Conservation (phyloP, 2,329 filamentous ascomycete species). For the Xylariomycetidae sp. region DNA sequence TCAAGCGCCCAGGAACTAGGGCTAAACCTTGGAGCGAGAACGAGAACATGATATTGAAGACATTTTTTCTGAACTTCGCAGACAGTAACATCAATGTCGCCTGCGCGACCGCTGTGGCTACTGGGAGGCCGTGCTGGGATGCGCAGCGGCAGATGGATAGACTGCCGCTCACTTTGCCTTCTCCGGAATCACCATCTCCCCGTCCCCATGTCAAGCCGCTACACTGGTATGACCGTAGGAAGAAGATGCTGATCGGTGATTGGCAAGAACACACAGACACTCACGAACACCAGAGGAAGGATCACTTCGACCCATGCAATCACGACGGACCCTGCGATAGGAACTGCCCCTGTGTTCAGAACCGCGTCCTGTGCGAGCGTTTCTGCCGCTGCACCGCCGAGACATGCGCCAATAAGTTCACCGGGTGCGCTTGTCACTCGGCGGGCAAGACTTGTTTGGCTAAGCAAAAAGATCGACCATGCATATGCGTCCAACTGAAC, state of each 20-base stretch:
- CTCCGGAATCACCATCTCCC: constrained; percentile 19
- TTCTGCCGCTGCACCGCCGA: constrained; percentile 61
- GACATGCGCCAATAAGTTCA: constrained; percentile 59
- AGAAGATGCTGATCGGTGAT: constrained; percentile 49
- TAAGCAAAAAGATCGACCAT: constrained; percentile 55
- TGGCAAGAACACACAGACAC: constrained; percentile 52
- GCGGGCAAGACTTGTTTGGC: constrained; percentile 55
- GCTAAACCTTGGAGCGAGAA: constrained; percentile 42
- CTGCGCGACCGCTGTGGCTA: constrained; percentile 45
- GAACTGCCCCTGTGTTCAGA: constrained; percentile 59
- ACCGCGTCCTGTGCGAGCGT: constrained; percentile 65
- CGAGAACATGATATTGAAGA: constrained; percentile 43
- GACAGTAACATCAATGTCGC: constrained; percentile 39
- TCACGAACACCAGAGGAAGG: constrained; percentile 51
- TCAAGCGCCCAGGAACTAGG: constrained; percentile 26
- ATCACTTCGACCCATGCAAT: constrained; percentile 60
- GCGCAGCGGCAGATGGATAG: constrained; percentile 41
- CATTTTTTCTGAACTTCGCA: constrained; percentile 40
- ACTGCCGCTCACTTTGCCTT: constrained; percentile 31
- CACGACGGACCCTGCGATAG: constrained; percentile 64
- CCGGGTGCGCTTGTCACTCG: constrained; percentile 59
- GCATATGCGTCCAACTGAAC: constrained; percentile 67
- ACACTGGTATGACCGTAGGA: constrained; percentile 53
- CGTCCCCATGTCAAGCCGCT: constrained; percentile 39
- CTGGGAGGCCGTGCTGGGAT: constrained; percentile 49